Evolutionary conservation across 169 alveolate species (phyloP).

Genomic region (Amoebophrya sp.): DNA sequence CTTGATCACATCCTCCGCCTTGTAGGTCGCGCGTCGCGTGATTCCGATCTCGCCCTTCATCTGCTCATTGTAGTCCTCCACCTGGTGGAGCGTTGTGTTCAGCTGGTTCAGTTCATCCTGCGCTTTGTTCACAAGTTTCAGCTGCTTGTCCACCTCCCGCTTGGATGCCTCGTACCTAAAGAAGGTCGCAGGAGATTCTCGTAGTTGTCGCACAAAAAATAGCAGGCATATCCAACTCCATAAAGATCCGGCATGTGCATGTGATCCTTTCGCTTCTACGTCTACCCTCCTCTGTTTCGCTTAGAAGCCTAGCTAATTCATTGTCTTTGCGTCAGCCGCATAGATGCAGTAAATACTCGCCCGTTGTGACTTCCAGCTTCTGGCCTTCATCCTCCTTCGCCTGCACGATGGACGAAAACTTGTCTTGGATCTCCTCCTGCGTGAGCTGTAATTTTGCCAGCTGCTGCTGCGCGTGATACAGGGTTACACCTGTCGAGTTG

Average conservation of each 20-base stretch:
- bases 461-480: conserved; percentile 60
- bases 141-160: conserved; percentile 54
- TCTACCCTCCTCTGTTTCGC: too few species aligned
- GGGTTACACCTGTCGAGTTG: conserved; percentile 15
- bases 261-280: too few species aligned
- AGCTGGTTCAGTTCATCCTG: conserved; percentile 66
- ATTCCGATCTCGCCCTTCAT: conserved; percentile 60
- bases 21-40: conserved; percentile 58
- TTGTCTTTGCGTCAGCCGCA: too few species aligned
- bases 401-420: conserved; percentile 53
- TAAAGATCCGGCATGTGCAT: too few species aligned
- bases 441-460: conserved; percentile 56
- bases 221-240: too few species aligned
- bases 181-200: too few species aligned
- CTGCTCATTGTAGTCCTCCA: conserved; percentile 51
- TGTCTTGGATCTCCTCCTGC: conserved; percentile 55
- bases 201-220: too few species aligned
- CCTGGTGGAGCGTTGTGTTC: conserved; percentile 53
- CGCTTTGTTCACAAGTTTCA: conserved; percentile 53
- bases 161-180: conserved; percentile 38
- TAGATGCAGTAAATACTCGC: too few species aligned
- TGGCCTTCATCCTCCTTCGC: conserved; percentile 56
- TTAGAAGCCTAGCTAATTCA: too few species aligned
- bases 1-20: conserved; percentile 55
- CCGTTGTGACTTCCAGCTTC: conserved; percentile 44